phyloP scores from a whole-genome alignment of 2,329 filamentous ascomycete genomes.

The Fusarium sambucinum region DNA sequence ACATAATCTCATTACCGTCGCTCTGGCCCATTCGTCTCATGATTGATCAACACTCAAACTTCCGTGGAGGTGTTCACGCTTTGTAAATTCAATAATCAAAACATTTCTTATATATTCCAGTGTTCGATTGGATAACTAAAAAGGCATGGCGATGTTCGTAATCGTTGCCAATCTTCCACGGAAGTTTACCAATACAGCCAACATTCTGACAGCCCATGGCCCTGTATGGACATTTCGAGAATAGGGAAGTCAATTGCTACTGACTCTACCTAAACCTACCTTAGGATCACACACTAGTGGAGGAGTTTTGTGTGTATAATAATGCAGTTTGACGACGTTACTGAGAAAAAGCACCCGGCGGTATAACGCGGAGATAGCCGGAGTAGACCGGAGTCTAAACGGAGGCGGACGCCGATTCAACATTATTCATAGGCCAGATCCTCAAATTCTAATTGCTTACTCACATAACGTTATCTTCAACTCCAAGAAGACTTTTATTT shows the following conservation, averaged over 20 bases:
- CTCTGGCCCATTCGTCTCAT: too few species aligned
- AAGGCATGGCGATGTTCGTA: background rate
- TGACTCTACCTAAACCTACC: accelerated
- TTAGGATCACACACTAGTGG: too few species aligned
- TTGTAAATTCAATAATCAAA: background rate
- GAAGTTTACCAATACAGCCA: background rate
- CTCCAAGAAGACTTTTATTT: accelerated
- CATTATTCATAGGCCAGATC: background rate
- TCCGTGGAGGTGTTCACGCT: background rate
- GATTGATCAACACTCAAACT: background rate
- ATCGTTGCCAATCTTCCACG: background rate
- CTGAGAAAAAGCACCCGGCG: background rate
- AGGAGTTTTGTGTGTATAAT: background rate
- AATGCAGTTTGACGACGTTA: background rate
- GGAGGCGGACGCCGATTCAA: background rate
- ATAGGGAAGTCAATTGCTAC: accelerated
- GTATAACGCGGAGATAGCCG: background rate
- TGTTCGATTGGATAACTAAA: accelerated
- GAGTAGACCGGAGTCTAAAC: background rate
- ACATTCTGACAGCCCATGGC: background rate
- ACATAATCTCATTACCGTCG: background rate
- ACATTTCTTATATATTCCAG: accelerated
- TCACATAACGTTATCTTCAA: background rate
- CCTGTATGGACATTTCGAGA: background rate
- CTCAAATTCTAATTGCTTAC: background rate